Conservation (phyloP, 139 green algal species). For the Trebouxia sp. region DNA sequence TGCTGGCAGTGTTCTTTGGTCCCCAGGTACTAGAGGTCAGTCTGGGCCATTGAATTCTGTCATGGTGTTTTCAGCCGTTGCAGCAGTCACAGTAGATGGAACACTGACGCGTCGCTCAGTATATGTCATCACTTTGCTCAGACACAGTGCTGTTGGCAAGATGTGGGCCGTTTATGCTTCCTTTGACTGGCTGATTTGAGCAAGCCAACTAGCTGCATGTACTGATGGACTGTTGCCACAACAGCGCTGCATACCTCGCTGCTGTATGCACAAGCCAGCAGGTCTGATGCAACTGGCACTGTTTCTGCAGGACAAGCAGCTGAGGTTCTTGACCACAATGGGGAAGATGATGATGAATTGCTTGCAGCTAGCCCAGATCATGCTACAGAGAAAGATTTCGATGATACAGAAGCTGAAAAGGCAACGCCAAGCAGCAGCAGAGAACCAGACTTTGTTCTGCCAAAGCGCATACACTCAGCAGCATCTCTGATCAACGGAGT, state of each 20-base stretch:
- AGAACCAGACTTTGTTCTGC: background rate
- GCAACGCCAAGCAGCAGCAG: background rate
- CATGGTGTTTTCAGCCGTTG: background rate
- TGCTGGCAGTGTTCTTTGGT: conserved; percentile 26
- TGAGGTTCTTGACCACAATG: background rate
- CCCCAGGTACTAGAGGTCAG: no score
- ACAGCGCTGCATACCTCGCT: no score
- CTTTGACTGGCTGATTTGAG: no score
- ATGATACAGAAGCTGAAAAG: background rate
- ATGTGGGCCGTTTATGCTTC: no score
- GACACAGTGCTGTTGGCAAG: background rate
- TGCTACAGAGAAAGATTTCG: background rate
- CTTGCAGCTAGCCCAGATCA: background rate
- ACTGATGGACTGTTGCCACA: no score
- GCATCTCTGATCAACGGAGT: background rate
- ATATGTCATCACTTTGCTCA: background rate
- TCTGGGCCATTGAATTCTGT: background rate
- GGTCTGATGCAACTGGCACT: no score
- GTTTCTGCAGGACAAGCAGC: background rate
- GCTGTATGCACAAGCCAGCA: no score
- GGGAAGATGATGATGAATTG: background rate
- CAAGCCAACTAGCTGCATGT: no score
- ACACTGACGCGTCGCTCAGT: background rate
- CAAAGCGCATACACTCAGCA: background rate
- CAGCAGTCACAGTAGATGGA: background rate